Conservation (phyloP, 768 basidiomycete genomes). For the Macrocybe gigantea region DNA sequence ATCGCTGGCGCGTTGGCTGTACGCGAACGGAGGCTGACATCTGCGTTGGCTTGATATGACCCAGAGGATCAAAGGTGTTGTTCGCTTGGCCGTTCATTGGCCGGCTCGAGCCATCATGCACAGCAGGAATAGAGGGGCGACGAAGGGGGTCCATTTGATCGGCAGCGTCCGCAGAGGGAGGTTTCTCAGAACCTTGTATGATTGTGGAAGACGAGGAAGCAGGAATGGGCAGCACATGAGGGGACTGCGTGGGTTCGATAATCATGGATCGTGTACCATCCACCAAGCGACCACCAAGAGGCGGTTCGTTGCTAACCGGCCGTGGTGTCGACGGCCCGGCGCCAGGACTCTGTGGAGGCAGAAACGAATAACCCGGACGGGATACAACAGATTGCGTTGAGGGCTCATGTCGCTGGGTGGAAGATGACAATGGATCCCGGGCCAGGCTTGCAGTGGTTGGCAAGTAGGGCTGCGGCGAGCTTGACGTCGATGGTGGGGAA, state of each 20-base stretch:
- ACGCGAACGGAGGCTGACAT: conserved; percentile 74
- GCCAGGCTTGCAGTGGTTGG: conserved; percentile 1
- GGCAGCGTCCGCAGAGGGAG: conserved; percentile 15
- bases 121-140: conserved; percentile 22
- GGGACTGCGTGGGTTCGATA: conserved; percentile 42
- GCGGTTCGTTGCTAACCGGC: conserved; percentile 36
- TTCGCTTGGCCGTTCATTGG: conserved; percentile 16
- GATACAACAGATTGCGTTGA: conserved; percentile 21
- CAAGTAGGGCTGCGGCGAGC: conserved; percentile 19
- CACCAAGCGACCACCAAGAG: conserved; percentile 58
- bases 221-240: conserved; percentile 27
- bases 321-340: conserved; percentile 50
- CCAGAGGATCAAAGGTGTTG: conserved; percentile 56
- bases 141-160: conserved; percentile 28
- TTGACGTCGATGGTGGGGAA: conserved; percentile 16
- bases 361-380: conserved; percentile 12
- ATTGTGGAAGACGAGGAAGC: conserved; percentile 29
- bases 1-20: conserved; percentile 61
- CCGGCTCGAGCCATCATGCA: conserved; percentile 17
- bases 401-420: conserved; percentile 18
- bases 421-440: no score
- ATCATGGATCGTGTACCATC: conserved; percentile 85
- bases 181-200: conserved; percentile 3
- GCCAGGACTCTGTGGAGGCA: conserved; percentile 42
- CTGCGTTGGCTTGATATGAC: conserved; percentile 49